Conservation (phyloP, 768 basidiomycete species). For the Boletales sp. region DNA sequence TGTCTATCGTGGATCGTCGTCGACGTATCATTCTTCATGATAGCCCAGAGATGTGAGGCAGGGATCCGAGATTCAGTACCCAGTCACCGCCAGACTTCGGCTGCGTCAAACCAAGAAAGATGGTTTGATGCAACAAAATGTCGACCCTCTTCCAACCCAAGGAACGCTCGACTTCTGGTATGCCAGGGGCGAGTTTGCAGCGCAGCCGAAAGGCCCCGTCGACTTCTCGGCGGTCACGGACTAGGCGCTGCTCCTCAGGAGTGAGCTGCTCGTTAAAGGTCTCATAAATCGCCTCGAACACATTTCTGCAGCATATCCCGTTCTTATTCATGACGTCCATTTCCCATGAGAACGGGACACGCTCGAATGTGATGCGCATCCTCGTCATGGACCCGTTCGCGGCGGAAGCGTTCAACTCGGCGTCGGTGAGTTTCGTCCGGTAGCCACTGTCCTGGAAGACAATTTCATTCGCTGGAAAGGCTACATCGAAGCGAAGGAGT, state of each 20-base stretch:
- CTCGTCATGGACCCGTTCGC: conserved; percentile 42
- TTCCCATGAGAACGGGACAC: conserved; percentile 35
- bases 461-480: conserved; percentile 38
- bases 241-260: conserved; percentile 39
- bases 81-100: conserved; percentile 33
- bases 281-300: conserved; percentile 56
- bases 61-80: conserved; percentile 31
- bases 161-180: conserved; percentile 39
- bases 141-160: conserved; percentile 58
- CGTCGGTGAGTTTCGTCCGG: conserved; percentile 30
- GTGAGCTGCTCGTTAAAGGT: conserved; percentile 45
- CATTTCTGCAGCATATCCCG: conserved; percentile 52
- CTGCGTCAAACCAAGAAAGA: conserved; percentile 51
- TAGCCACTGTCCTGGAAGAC: conserved; percentile 21
- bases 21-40: conserved; percentile 5
- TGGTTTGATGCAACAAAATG: conserved; percentile 45
- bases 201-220: conserved; percentile 43
- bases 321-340: conserved; percentile 40
- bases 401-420: conserved; percentile 41
- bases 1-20: conserved; percentile 10
- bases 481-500: conserved; percentile 48
- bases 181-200: conserved; percentile 40
- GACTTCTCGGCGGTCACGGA: conserved; percentile 30
- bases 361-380: conserved; percentile 46
- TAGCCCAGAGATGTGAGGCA: conserved; percentile 1